Base-by-base conservation (phyloP, 73 alveolate genomes). In the Tetrahymena thermophila region DNA sequence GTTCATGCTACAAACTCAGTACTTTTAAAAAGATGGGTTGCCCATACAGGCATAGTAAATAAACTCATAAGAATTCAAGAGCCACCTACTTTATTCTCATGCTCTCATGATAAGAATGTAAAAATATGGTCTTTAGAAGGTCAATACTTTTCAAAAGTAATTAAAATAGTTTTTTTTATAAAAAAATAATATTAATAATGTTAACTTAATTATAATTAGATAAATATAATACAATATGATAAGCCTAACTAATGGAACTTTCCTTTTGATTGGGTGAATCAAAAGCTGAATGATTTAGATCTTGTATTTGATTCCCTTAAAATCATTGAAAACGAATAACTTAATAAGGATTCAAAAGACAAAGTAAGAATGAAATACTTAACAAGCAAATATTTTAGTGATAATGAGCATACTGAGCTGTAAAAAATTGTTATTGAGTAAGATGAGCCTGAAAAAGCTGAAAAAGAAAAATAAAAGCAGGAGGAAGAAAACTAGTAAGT, bases 261-360 rank as follows among this genome's bases (percentile, higher is more conserved):
- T 93, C 99, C 99, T 17, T 97, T 97, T 94, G 98, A 97, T 85
- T 98, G 99, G 99, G 96, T 96, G 28, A 97, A 96, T 43, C 94
- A 96, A 94, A 94, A 97, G 93, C 93, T 95, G 31, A 96, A 96
- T 35, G 99, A 98, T 85, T 94, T 98, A 10, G 97, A 97, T 38
- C 95, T 96, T 85, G 99, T 98, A 3, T 94, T 96, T 84, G 97
- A 95, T 71, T 97, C 97, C n/a, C 57, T 97, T 56, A 93, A 96
- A 38, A 85, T 95, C 23, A 96, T 98, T 15, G 98, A 96, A 35
- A 97, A 97, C 57, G 94, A 95, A 93, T 97, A 93, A 25, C 94
- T 94, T 10, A 42, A 85, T 85, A 35, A 44, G 15, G 56, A 43
- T 35, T 71, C 71, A 37, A 93, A 55, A 34, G 96, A 71, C 31